Evolutionary conservation across 2,329 filamentous ascomycete genomes (phyloP), one percentile per base, ranked within the genome.

Genomic region (Aspergillus sp.): DNA sequence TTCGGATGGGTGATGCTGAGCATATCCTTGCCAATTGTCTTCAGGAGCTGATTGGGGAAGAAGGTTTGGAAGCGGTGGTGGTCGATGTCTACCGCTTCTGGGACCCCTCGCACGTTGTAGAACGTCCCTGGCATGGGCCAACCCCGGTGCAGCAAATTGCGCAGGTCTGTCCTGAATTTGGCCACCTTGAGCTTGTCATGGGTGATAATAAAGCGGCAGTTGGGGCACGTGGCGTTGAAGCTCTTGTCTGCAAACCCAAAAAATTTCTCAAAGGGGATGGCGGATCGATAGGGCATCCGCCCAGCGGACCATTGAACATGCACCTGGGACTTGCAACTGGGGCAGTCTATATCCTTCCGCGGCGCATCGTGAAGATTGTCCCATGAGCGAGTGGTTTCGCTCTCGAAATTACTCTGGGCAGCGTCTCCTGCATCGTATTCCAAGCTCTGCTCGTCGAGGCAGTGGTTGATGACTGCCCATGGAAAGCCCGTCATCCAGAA

Each of bases 101-200:
- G 78, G 10, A 69, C 63, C 0, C 85, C 85, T 1, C 66, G 61
- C 0, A 74, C 60, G 6, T 79, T 71, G 5, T 88, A 70, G 4
- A 88, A 61, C 0, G 85, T 88, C 1, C 86, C 85, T 0, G 83
- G 81, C 72, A 90, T 79, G 0, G 84, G 80, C 1, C 67, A 59
- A 9, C 71, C 55, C 3, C 72, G 54, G 3, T 63, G 49, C 3
- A 79, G 54, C 0, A 87, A 69, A 0, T 58, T 57, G 27, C 72
- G 60, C 4, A 77, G 63, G 55, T 89, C 83, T 9, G 61, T 64
- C 42, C 72, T 68, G 55, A 88, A 86, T 53, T 82, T 85, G 39
- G 64, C 71, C 1, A 82, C 74, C n/a, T 76, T 73, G 1, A 89
- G 72, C 2, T 72, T 66, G 41, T 84, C 75, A 53, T 82, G 80